Percentiles rank a stretch among this genome's conserved stretches.
Conservation (phyloP, 768 basidiomycete species). For the Calocybe indica region DNA sequence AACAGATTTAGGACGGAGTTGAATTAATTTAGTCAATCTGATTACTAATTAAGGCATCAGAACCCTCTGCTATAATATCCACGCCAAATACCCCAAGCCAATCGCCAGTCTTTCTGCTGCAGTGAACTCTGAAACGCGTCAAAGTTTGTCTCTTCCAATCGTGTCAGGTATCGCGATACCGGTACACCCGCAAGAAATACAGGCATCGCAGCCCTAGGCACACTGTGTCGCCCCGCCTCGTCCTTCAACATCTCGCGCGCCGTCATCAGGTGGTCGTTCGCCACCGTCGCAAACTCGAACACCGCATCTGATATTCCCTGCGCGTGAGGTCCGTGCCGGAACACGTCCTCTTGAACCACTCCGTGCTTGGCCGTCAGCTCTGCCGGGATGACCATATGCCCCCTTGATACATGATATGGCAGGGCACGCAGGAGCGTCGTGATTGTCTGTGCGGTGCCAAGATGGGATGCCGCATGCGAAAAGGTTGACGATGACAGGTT, state of each 20-base stretch:
- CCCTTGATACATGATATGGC: constrained; percentile 69
- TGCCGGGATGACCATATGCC: constrained; percentile 72
- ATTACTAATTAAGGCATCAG: constrained; percentile 20
- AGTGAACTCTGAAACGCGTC: constrained; percentile 62
- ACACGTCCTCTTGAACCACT: constrained; percentile 76
- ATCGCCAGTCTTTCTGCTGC: constrained; percentile 66
- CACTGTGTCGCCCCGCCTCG: constrained; percentile 37
- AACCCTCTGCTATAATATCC: constrained; percentile 34
- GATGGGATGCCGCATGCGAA: constrained; percentile 77
- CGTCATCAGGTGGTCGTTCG: constrained; percentile 74
- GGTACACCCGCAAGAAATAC: constrained; percentile 73
- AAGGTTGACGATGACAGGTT: constrained; percentile 46
- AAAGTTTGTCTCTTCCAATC: constrained; percentile 66
- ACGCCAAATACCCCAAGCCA: constrained; percentile 66
- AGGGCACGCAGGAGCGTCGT: constrained; percentile 68
- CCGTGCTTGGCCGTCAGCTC: constrained; percentile 77
- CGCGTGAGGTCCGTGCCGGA: constrained; percentile 48
- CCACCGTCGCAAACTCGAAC: constrained; percentile 76
- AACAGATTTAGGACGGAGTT: constrained; percentile 37
- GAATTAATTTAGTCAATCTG: constrained; percentile 37
- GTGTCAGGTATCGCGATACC: constrained; percentile 54
- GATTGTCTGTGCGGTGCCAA: constrained; percentile 71
- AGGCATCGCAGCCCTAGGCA: constrained; percentile 58
- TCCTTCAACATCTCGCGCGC: constrained; percentile 65
- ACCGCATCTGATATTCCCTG: constrained; percentile 71